phyloP scores from a whole-genome alignment of 768 basidiomycete species.

The Ramaria sp. region DNA sequence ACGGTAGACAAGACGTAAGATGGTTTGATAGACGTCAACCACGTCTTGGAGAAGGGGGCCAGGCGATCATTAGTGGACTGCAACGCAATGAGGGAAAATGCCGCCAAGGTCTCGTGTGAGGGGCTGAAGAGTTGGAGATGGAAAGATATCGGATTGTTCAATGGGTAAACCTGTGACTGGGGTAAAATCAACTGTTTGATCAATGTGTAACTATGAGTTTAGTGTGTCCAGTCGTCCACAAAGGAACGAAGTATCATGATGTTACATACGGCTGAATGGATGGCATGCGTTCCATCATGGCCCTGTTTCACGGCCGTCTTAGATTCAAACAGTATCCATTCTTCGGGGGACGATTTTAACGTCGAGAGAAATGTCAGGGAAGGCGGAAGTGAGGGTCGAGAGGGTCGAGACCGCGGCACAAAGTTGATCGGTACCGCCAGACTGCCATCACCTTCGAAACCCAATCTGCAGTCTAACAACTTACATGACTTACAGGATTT shows the following conservation, averaged over 20 bases:
- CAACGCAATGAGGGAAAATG: neutral
- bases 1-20: neutral
- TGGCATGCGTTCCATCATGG: neutral
- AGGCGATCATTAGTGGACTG: neutral
- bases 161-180: slow-evolving; percentile 39
- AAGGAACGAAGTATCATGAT: neutral
- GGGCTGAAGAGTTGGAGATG: slow-evolving; percentile 43
- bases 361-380: slow-evolving; percentile 42
- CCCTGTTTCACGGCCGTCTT: neutral
- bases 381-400: slow-evolving; percentile 36
- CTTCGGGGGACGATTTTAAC: slow-evolving; percentile 53
- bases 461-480: too few relatives aligned
- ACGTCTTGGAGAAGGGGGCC: neutral
- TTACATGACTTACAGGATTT: neutral
- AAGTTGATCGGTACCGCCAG: slow-evolving; percentile 42
- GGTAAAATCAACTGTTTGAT: slow-evolving; percentile 48
- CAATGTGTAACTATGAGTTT: too few relatives aligned
- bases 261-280: neutral
- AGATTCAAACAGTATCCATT: slow-evolving; percentile 32
- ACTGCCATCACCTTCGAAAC: slow-evolving; percentile 20
- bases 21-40: neutral
- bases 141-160: slow-evolving; percentile 50
- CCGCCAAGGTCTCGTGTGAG: neutral
- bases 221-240: neutral
- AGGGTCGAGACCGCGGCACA: slow-evolving; percentile 42